Conservation (phyloP, 345 rosid genomes). For the Pistacia vera region DNA sequence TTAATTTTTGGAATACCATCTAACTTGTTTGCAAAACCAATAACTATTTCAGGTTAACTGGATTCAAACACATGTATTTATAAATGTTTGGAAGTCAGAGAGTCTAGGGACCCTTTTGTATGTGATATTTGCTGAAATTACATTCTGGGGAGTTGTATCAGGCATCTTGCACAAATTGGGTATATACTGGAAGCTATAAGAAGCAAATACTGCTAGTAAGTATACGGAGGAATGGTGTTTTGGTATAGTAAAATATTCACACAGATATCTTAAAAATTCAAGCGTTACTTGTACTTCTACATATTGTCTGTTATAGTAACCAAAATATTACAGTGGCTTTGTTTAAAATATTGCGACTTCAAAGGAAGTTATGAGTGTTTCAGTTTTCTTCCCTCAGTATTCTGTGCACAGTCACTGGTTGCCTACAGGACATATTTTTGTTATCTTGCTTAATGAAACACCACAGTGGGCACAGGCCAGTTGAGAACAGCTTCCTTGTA, state of each 20-base stretch:
- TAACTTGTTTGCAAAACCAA: neutral
- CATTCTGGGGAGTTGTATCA: conserved; percentile 55
- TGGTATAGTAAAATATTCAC: neutral
- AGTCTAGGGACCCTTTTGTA: conserved; percentile 53
- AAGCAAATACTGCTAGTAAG: neutral
- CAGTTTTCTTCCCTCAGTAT: no score
- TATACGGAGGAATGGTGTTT: neutral
- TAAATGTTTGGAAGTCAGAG: conserved; percentile 56
- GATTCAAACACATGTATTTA: conserved; percentile 57
- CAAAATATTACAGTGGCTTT: neutral
- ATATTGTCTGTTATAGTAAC: neutral
- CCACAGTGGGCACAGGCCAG: no score
- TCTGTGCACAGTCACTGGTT: neutral
- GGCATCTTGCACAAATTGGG: conserved; percentile 58
- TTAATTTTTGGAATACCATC: neutral
- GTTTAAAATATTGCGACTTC: neutral
- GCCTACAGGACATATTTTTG: no score
- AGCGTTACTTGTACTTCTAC: neutral
- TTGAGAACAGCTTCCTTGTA: no score
- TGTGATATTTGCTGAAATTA: conserved; percentile 58
- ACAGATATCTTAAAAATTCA: neutral
- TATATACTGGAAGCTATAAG: conserved; percentile 62
- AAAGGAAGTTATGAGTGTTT: neutral
- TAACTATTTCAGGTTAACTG: conserved; percentile 44
- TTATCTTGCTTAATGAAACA: no score